Conservation (phyloP, 208 protist species). For the Acanthamoeba triangularis region DNA sequence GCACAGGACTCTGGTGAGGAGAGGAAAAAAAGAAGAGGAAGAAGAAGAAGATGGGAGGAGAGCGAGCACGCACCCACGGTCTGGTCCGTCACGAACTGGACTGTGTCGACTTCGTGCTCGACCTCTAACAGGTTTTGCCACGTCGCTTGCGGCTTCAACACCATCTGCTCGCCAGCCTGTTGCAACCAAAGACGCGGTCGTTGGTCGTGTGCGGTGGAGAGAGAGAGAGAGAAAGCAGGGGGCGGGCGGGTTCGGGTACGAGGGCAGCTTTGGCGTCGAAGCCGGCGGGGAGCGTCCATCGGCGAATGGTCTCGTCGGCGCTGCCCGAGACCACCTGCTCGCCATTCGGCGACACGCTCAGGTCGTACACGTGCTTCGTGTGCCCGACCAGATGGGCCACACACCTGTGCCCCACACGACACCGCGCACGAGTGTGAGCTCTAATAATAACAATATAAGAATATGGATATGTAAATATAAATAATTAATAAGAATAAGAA, state of each 20-base stretch:
- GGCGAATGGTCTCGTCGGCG: neutral
- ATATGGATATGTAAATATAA: neutral
- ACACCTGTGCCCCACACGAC: neutral
- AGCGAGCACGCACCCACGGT: neutral
- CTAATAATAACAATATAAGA: too few relatives aligned
- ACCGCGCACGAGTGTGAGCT: neutral
- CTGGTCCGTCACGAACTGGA: neutral
- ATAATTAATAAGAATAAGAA: neutral
- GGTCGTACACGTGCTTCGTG: neutral
- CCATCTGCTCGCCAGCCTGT: neutral
- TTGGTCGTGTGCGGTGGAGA: neutral
- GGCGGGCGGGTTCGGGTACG: neutral
- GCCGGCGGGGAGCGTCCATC: neutral
- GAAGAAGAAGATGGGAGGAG: neutral
- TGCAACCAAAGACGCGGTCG: too few relatives aligned
- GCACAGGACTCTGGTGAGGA: too few relatives aligned
- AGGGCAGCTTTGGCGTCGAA: neutral
- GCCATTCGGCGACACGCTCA: neutral
- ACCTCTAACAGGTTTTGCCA: neutral
- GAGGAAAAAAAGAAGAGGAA: neutral
- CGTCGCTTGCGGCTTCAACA: neutral
- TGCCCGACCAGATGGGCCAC: neutral
- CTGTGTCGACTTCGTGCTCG: neutral
- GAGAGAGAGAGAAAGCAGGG: neutral
- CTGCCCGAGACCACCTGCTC: neutral